These are phyloP conservation scores for Apiotrichum mycotoxinovorans DNA, from an alignment of 1,284 basidiomycete genomes.

Conservation along the genomic window DNA sequence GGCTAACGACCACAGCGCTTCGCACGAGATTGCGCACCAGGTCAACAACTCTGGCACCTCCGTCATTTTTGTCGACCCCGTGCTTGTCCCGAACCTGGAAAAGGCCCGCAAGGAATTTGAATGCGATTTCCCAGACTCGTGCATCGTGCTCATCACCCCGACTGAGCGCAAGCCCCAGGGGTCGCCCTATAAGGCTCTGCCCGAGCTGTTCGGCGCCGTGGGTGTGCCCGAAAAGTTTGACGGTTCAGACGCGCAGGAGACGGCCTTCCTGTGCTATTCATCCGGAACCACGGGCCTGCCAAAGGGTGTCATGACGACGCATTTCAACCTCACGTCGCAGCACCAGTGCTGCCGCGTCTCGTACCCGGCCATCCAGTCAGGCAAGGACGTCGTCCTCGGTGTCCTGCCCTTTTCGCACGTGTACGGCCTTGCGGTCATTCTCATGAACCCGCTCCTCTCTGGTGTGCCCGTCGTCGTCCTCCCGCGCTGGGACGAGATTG, in stretches of 20 bases:
- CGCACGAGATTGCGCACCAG: slow-evolving; percentile 47
- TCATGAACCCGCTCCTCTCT: slow-evolving; percentile 60
- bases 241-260: slow-evolving; percentile 3
- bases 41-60: slow-evolving; percentile 56
- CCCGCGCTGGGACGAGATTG: slow-evolving; percentile 57
- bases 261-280: slow-evolving; percentile 57
- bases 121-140: slow-evolving; percentile 11
- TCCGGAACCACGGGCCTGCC: slow-evolving; percentile 58
- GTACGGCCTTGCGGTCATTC: slow-evolving; percentile 36
- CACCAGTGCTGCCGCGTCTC: slow-evolving; percentile 7
- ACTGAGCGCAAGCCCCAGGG: neutral
- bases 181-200: slow-evolving; percentile 11
- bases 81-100: slow-evolving; percentile 50
- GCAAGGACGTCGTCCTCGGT: slow-evolving; percentile 12
- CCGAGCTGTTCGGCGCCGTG: slow-evolving; percentile 3
- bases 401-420: slow-evolving; percentile 18
- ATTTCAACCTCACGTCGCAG: slow-evolving; percentile 59
- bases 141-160: slow-evolving; percentile 31
- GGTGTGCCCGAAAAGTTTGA: slow-evolving; percentile 16
- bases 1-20: slow-evolving; percentile 10
- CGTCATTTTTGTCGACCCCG: slow-evolving; percentile 58
- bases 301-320: slow-evolving; percentile 57
- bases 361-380: neutral
- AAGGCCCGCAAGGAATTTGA: slow-evolving; percentile 24
- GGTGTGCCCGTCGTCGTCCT: slow-evolving; percentile 66